Evolutionary conservation across 2,329 filamentous ascomycete genomes (phyloP).

Genomic region (Phaeosphaeria sp.): DNA sequence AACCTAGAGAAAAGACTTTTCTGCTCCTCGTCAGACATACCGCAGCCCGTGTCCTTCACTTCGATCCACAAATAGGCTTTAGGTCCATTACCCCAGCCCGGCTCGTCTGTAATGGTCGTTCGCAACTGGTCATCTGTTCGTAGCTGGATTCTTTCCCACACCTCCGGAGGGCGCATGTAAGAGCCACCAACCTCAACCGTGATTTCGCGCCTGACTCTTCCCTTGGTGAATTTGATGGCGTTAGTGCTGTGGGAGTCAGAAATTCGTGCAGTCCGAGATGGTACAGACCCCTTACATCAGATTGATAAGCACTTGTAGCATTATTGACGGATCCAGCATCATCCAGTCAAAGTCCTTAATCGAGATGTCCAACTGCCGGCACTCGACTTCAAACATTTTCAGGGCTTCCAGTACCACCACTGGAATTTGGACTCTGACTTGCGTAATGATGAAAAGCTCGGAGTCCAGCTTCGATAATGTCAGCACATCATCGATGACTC

Average conservation of each 20-base stretch:
- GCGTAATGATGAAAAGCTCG: constrained; percentile 35
- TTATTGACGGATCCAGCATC: constrained; percentile 37
- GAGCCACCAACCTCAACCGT: constrained; percentile 48
- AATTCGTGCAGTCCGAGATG: constrained; percentile 12
- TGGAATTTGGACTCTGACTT: constrained; percentile 27
- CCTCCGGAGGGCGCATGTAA: constrained; percentile 16
- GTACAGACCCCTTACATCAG: constrained; percentile 32
- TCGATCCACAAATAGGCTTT: constrained; percentile 45
- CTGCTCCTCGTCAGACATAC: constrained; percentile 48
- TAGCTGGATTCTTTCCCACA: constrained; percentile 27
- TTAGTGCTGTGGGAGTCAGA: constrained; percentile 39
- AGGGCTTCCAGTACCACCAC: constrained; percentile 32
- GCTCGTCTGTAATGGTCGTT: constrained; percentile 15
- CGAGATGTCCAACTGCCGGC: constrained; percentile 45
- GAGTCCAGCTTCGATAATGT: constrained; percentile 42
- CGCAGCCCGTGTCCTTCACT: constrained; percentile 49
- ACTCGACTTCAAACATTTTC: constrained; percentile 39
- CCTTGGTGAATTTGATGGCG: constrained; percentile 47
- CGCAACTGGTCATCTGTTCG: constrained; percentile 4
- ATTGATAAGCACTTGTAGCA: constrained; percentile 38
- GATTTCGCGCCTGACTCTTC: constrained; percentile 41
- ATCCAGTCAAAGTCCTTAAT: constrained; percentile 47
- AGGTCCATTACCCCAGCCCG: constrained; percentile 42
- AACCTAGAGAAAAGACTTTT: constrained; percentile 41
- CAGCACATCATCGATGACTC: constrained; percentile 51